Evolutionary conservation across 805 yeast species (phyloP), one percentile per base, ranked within the genome.

Genomic region (Lipomyces oligophaga): DNA sequence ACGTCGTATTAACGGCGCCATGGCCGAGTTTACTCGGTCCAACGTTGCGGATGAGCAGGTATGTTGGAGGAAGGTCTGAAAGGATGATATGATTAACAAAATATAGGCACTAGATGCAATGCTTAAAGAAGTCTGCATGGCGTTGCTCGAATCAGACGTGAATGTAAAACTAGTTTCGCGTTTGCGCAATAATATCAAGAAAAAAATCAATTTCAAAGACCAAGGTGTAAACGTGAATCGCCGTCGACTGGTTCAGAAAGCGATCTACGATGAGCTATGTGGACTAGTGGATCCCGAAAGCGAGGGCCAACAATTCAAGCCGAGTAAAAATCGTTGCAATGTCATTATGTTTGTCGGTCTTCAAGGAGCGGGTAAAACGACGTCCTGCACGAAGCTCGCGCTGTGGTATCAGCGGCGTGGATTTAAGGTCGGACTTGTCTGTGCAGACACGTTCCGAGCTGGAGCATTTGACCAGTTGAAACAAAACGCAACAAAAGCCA

Each of bases 401-500:
- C 95, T 87, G 1, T 89, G 85, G 64, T 93, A 93, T 65, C 90
- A 88, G 62, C 79, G 89, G 62, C 75, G 97, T 62, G 97, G 97
- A 2, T 87, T 81, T 68, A 89, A 88, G 64, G 95, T 87, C 38
- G 97, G 97, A 43, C 73, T 93, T 63, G 97, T 93, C 21, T 93
- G 98, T 78, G 98, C 98, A 1, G 98, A 93, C 72, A 93, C 98
- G 25, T 93, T 90, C 75, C 81, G 98, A 75, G 98, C 98, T 30
- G 98, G 98, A 75, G 98, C 98, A 2, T 90, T 90, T 72, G 98
- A 90, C 69, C 98, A 90, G 73, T 77, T 90, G 68, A 90, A 93
- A 66, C 98, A 90, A 68, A 90, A 90, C 67, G 97, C 98, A 20
- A 87, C 90, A 44, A 86, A 87, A 70, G 94, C 98, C 1, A 80